Conservation (phyloP, 1,284 basidiomycete species). For the Mycena sp. region DNA sequence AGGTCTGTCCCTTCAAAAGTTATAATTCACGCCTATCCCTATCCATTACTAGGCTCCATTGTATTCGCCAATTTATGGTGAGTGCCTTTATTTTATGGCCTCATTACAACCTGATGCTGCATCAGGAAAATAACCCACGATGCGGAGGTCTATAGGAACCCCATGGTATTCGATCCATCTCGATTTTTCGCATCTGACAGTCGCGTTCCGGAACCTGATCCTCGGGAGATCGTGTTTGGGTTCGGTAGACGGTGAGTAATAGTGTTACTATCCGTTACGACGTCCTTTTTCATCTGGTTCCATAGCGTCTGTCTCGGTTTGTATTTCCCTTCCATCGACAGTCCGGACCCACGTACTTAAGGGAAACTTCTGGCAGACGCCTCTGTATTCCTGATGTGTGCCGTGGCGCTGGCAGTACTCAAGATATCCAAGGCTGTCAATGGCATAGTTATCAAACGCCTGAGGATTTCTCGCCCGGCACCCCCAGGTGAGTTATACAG, state of each 20-base stretch:
- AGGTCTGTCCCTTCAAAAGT: slow-evolving; percentile 47
- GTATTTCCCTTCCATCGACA: no score
- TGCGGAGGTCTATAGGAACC: slow-evolving; percentile 53
- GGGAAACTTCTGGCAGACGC: slow-evolving; percentile 64
- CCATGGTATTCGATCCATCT: slow-evolving; percentile 54
- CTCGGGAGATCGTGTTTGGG: slow-evolving; percentile 60
- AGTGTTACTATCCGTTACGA: background rate
- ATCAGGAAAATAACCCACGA: slow-evolving; percentile 45
- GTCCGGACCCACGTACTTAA: slow-evolving; percentile 27
- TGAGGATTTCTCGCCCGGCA: slow-evolving; percentile 62
- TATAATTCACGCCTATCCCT: background rate
- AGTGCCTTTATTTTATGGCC: background rate
- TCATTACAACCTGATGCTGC: no score
- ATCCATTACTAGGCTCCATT: background rate
- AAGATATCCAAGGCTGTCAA: slow-evolving; percentile 40
- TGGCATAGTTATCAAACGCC: slow-evolving; percentile 20
- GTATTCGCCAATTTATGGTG: slow-evolving; percentile 19
- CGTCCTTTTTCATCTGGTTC: background rate
- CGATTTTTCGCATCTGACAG: slow-evolving; percentile 51
- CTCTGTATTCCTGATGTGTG: slow-evolving; percentile 63
- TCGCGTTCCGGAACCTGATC: slow-evolving; percentile 54
- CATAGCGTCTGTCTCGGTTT: slow-evolving; percentile 15
- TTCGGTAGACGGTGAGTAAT: slow-evolving; percentile 71
- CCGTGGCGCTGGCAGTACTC: slow-evolving; percentile 62
- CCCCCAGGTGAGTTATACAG: slow-evolving; percentile 54